Evolutionary conservation across 2,329 filamentous ascomycete genomes (phyloP).

Genomic region (Byssochlamys sp.): DNA sequence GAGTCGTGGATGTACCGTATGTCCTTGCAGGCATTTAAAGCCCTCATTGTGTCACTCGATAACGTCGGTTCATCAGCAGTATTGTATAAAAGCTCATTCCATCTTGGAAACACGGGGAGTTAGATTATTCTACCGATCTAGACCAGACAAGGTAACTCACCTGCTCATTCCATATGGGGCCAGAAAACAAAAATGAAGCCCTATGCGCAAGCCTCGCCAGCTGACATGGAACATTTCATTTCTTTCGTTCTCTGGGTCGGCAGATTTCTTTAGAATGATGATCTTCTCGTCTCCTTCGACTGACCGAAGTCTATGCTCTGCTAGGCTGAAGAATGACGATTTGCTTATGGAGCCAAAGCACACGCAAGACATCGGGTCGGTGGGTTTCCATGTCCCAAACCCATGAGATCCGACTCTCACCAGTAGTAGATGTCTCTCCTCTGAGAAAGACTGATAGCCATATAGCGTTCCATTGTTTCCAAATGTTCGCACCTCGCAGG

Average conservation of each 20-base stretch:
- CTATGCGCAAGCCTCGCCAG: constrained; percentile 30
- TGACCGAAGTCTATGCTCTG: constrained; percentile 45
- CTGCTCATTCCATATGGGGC: not conserved
- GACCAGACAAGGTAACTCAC: not conserved
- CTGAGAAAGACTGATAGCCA: not conserved
- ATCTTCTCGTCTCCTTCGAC: constrained; percentile 34
- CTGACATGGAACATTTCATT: constrained; percentile 58
- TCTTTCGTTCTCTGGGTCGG: constrained; percentile 36
- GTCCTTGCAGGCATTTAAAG: constrained; percentile 57
- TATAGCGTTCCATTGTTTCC: not conserved
- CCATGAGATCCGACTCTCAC: constrained; percentile 58
- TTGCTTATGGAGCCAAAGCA: constrained; percentile 55
- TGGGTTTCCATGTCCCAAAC: constrained; percentile 50
- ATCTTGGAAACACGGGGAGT: constrained; percentile 15
- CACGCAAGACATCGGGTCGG: constrained; percentile 57
- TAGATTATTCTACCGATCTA: constrained; percentile 17
- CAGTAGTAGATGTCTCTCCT: constrained; percentile 26
- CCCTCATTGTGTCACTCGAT: constrained; percentile 47
- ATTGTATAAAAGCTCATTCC: constrained; percentile 30
- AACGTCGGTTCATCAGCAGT: constrained; percentile 47
- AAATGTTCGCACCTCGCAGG: not conserved
- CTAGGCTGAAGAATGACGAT: constrained; percentile 53
- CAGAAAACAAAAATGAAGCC: not conserved
- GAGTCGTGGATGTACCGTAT: constrained; percentile 51
- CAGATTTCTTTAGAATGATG: constrained; percentile 48